Percentiles rank a stretch among this genome's conserved stretches.
phyloP scores from a whole-genome alignment of 2,329 filamentous ascomycete species.

The Ascochyta lentis region DNA sequence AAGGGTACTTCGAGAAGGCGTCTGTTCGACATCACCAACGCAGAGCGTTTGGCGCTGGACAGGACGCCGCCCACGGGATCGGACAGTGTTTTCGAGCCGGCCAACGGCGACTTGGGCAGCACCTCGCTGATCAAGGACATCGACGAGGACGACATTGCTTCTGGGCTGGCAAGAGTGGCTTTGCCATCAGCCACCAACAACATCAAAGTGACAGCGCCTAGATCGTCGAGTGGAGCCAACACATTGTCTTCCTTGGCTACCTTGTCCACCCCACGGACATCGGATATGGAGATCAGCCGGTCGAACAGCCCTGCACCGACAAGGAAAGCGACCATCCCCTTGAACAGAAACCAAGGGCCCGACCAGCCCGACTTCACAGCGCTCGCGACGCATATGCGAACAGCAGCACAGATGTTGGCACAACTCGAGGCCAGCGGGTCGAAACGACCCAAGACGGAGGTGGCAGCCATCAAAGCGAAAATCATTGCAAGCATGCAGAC shows the following conservation, averaged over 20 bases:
- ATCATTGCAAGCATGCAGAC: conserved; percentile 92
- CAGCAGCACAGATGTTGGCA: conserved; percentile 84
- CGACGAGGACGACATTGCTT: conserved; percentile 52
- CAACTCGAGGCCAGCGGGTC: conserved; percentile 81
- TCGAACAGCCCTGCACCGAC: conserved; percentile 70
- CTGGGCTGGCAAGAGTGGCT: conserved; percentile 39
- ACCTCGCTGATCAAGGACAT: conserved; percentile 70
- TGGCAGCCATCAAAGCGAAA: conserved; percentile 82
- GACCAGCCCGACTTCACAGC: conserved; percentile 84
- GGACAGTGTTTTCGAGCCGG: conserved; percentile 86
- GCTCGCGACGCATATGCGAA: conserved; percentile 85
- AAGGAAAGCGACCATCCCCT: conserved; percentile 66
- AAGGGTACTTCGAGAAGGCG: conserved; percentile 63
- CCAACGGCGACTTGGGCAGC: conserved; percentile 77
- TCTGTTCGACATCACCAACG: conserved; percentile 65
- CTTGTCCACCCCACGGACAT: conserved; percentile 70
- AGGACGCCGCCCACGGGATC: conserved; percentile 53
- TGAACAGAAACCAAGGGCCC: conserved; percentile 58
- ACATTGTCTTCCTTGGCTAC: conserved; percentile 67
- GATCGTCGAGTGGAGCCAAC: conserved; percentile 67
- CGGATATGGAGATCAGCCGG: conserved; percentile 70
- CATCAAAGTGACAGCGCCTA: conserved; percentile 52
- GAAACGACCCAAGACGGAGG: conserved; percentile 79
- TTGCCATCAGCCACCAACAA: conserved; percentile 30
- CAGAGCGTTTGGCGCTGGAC: conserved; percentile 58